Conservation (phyloP, 768 basidiomycete species). For the Amylocystis lapponica region DNA sequence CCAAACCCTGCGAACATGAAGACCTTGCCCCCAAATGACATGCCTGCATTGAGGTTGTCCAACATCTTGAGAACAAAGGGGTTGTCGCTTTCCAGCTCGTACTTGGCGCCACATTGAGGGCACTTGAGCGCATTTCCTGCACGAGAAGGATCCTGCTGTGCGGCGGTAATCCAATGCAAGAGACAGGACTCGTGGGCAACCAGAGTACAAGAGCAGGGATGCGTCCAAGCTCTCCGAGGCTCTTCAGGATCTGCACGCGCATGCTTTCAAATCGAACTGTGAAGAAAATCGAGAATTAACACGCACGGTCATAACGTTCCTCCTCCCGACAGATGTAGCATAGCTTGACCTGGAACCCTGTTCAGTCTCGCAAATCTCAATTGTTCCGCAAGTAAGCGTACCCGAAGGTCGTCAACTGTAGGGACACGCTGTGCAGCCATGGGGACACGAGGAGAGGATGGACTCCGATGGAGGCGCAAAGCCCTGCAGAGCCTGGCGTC, state of each 20-base stretch:
- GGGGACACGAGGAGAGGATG: too few relatives aligned
- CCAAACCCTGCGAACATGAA: conserved; percentile 47
- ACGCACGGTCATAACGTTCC: conserved; percentile 44
- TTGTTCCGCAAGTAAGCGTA: conserved; percentile 5
- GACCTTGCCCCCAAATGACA: conserved; percentile 47
- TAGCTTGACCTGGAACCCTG: conserved; percentile 50
- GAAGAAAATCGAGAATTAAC: background rate
- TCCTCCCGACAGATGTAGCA: conserved; percentile 82
- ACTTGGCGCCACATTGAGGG: conserved; percentile 65
- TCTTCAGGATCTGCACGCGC: conserved; percentile 34
- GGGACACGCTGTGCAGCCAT: conserved; percentile 13
- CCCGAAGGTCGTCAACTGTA: conserved; percentile 28
- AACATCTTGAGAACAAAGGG: conserved; percentile 47
- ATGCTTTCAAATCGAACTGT: background rate
- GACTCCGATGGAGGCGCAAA: too few relatives aligned
- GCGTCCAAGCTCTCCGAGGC: conserved; percentile 60
- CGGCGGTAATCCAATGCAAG: conserved; percentile 71
- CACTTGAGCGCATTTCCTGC: conserved; percentile 68
- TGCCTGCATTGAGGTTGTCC: conserved; percentile 41
- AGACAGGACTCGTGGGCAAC: conserved; percentile 78
- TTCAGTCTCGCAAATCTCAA: too few relatives aligned
- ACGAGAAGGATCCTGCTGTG: conserved; percentile 50
- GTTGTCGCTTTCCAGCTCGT: conserved; percentile 63
- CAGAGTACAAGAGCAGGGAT: conserved; percentile 77
- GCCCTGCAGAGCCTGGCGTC: too few relatives aligned